These are phyloP conservation scores for Aspergillus puulaauensis DNA, from an alignment of 2,329 filamentous ascomycete species.

Conservation along the genomic window DNA sequence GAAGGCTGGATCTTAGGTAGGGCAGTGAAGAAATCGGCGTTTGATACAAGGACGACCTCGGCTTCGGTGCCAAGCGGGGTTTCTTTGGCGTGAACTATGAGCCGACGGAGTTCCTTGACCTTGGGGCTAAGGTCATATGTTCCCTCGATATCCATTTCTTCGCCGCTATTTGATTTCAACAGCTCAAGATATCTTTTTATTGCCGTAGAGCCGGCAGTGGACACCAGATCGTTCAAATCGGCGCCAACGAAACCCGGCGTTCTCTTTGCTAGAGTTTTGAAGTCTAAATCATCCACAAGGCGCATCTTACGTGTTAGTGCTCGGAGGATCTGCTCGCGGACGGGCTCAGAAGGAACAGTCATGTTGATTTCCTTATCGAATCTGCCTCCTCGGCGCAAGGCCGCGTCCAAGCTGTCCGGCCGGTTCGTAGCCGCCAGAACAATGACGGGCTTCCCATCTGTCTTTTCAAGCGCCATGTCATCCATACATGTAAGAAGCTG, in stretches of 20 bases:
- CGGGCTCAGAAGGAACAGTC: slow-evolving; percentile 76
- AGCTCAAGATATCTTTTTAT: slow-evolving; percentile 60
- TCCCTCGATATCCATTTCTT: slow-evolving; percentile 56
- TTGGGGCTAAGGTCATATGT: slow-evolving; percentile 36
- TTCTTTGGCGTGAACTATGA: slow-evolving; percentile 57
- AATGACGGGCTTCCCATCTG: slow-evolving; percentile 75
- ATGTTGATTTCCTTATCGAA: slow-evolving; percentile 87
- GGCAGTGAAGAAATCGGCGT: slow-evolving; percentile 71
- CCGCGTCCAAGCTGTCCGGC: slow-evolving; percentile 81
- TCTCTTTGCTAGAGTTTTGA: slow-evolving; percentile 70
- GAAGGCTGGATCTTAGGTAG: slow-evolving; percentile 75
- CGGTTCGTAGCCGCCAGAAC: slow-evolving; percentile 89
- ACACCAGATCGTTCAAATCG: slow-evolving; percentile 73
- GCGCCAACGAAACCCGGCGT: slow-evolving; percentile 93
- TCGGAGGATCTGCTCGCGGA: slow-evolving; percentile 74
- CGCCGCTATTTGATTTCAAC: slow-evolving; percentile 46
- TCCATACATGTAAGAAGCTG: slow-evolving; percentile 87
- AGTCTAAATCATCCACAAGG: slow-evolving; percentile 70
- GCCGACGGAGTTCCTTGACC: slow-evolving; percentile 48
- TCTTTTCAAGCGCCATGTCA: slow-evolving; percentile 69
- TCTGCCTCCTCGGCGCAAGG: slow-evolving; percentile 68
- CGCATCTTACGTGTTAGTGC: slow-evolving; percentile 67
- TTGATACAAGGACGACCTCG: slow-evolving; percentile 57
- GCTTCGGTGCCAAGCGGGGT: slow-evolving; percentile 53
- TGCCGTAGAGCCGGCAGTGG: slow-evolving; percentile 64